phyloP scores from a whole-genome alignment of 257 asterid genomes.

The Fraxinus excelsior region DNA sequence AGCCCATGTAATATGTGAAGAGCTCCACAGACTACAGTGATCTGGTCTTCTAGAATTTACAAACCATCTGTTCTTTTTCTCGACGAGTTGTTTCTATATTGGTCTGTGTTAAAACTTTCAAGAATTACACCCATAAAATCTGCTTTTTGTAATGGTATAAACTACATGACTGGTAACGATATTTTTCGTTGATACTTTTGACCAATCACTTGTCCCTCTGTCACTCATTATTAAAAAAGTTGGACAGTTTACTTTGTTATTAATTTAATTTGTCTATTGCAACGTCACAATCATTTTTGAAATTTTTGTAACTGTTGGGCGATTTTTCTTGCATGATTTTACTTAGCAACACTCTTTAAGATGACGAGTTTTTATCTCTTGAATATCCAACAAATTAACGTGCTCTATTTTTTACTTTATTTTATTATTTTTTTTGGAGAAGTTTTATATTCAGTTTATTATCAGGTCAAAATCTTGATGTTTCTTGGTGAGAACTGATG shows the following conservation, averaged over 20 bases:
- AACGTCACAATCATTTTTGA: not conserved
- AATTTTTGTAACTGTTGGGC: not conserved
- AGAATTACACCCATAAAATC: not conserved
- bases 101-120: not conserved
- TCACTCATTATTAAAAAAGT: not conserved
- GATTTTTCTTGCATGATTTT: not conserved
- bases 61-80: constrained; percentile 2
- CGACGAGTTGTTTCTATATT: constrained; percentile 12
- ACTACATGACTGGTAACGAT: not conserved
- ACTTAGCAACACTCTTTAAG: not conserved
- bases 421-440: not conserved
- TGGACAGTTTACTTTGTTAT: not conserved
- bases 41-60: not conserved
- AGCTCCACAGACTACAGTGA: not conserved
- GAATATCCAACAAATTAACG: too few species aligned
- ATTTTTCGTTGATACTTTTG: not conserved
- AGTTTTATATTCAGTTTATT: not conserved
- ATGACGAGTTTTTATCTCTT: too few species aligned
- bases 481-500: not conserved
- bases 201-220: not conserved
- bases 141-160: not conserved
- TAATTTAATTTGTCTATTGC: constrained; percentile 6
- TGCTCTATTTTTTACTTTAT: too few species aligned
- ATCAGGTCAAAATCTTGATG: constrained; percentile 1
- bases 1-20: not conserved